phyloP scores from a whole-genome alignment of 2,329 filamentous ascomycete genomes.

The Epichloe coenophiala region DNA sequence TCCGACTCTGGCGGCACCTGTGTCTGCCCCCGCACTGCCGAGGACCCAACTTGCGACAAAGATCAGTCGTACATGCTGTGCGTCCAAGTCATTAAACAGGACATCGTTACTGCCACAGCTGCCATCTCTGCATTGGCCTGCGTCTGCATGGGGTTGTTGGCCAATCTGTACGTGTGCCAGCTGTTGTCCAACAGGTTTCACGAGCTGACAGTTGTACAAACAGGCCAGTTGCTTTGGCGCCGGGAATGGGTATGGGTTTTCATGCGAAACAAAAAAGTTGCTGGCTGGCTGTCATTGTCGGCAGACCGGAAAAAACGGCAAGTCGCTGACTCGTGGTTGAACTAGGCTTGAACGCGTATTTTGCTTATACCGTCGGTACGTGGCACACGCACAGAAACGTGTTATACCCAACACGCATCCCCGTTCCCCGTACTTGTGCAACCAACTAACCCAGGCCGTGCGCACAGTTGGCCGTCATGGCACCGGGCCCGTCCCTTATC shows the following conservation, averaged over 20 bases:
- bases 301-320: neutral
- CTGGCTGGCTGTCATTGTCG: neutral
- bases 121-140: constrained; percentile 66
- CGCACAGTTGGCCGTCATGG: constrained; percentile 57
- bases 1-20: constrained; percentile 63
- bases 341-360: constrained; percentile 65
- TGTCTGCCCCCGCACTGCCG: constrained; percentile 44
- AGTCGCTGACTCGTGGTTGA: neutral
- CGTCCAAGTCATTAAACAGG: constrained; percentile 51
- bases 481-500: constrained; percentile 57
- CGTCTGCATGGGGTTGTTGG: constrained; percentile 74
- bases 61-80: constrained; percentile 53
- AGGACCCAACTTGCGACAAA: constrained; percentile 36
- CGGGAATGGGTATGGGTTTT: constrained; percentile 26
- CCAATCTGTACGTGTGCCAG: constrained; percentile 47
- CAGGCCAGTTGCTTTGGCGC: constrained; percentile 25
- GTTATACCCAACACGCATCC: constrained; percentile 7
- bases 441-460: constrained; percentile 4
- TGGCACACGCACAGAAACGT: neutral
- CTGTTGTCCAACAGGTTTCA: neutral
- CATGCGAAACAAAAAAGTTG: neutral
- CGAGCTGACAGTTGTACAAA: constrained; percentile 2
- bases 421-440: neutral
- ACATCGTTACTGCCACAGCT: constrained; percentile 73
- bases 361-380: constrained; percentile 50